Base-by-base conservation (phyloP, 805 yeast genomes). In the Trichomonascus vanleenenianus region DNA sequence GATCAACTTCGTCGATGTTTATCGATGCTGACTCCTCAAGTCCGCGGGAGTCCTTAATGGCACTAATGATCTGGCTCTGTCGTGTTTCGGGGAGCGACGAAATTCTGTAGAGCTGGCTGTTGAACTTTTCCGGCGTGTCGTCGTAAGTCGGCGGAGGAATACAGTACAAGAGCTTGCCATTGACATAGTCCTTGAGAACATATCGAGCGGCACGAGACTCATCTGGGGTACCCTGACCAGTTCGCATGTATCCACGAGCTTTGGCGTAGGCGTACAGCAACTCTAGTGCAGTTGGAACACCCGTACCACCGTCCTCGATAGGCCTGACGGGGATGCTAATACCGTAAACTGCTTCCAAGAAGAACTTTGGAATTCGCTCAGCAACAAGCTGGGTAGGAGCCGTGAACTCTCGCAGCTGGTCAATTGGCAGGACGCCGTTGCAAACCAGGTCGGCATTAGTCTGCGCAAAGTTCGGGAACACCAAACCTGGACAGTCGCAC, bases 401-500 rank as follows among this genome's bases (percentile, higher is more conserved):
- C 8, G 91, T 81, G 62, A 78, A 80, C 60, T 93, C 99, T 60
- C 97, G 77, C 50, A 93, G 73, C 66, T 93, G 98, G 67, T 93
- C 98, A 56, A 93, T 93, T 16, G 99, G 99, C 47, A 93, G 73
- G n/a, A 93, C 96, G 74, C 99, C 99, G 60, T 88, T 86, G 70
- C 97, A 88, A 0, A 93, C 98, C 58, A 93, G 75, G 58, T 93
- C 99, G 56, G 95, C 97, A 59, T 88, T 89, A 19, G 96, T 85
- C 62, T 85, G 85, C 5, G 97, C 97, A 62, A 93, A 93, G 59
- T 91, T 93, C 19, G 99, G 98, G 72, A 93, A 93, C 14, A 93
- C 99, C 50, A 93, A 73, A 75, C 99, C 99, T 2, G 99, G 99
- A 72, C 99, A 93, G 73, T 93, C 99, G 67, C 97, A 93, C 44